phyloP scores from a whole-genome alignment of 2,329 filamentous ascomycete species.

The Byssochlamys sp. region DNA sequence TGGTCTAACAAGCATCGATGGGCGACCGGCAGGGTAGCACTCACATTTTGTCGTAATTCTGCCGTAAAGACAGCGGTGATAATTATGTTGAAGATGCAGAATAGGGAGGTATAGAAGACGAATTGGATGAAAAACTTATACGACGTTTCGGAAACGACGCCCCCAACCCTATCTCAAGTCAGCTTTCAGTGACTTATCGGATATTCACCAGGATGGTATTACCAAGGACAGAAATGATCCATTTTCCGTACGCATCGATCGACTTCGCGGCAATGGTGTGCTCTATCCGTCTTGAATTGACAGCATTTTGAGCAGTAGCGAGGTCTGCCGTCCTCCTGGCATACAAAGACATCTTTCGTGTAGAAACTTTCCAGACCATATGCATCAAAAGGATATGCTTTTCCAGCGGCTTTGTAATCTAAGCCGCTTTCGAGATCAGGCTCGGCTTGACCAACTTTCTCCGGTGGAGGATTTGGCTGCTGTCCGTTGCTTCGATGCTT shows the following conservation, averaged over 20 bases:
- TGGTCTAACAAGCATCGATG: slow-evolving; percentile 1
- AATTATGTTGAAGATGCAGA: slow-evolving; percentile 55
- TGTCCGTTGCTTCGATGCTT: slow-evolving; percentile 15
- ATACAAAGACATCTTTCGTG: slow-evolving; percentile 72
- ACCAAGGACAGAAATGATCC: slow-evolving; percentile 91
- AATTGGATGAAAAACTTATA: slow-evolving; percentile 95
- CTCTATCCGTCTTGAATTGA: slow-evolving; percentile 79
- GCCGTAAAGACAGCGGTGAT: slow-evolving; percentile 56
- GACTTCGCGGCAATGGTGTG: slow-evolving; percentile 77
- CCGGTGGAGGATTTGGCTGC: slow-evolving; percentile 16
- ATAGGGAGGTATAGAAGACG: slow-evolving; percentile 60
- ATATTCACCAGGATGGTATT: slow-evolving; percentile 8
- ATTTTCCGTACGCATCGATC: slow-evolving; percentile 76
- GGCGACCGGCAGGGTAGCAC: slow-evolving; percentile 10
- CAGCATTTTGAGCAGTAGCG: slow-evolving; percentile 76
- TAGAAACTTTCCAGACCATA: slow-evolving; percentile 68
- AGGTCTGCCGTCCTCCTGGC: slow-evolving; percentile 72
- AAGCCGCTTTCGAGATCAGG: slow-evolving; percentile 21
- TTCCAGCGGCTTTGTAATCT: slow-evolving; percentile 14
- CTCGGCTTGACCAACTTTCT: slow-evolving; percentile 13
- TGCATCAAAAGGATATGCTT: slow-evolving; percentile 43
- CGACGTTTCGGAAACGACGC: slow-evolving; percentile 72
- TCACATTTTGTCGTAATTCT: slow-evolving; percentile 41
- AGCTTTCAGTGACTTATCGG: neutral
- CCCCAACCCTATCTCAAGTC: slow-evolving; percentile 59